Evolutionary conservation across 2,329 filamentous ascomycete species (phyloP), one percentile per base, ranked within the genome.

Genomic region (Sarocladium oryzae): DNA sequence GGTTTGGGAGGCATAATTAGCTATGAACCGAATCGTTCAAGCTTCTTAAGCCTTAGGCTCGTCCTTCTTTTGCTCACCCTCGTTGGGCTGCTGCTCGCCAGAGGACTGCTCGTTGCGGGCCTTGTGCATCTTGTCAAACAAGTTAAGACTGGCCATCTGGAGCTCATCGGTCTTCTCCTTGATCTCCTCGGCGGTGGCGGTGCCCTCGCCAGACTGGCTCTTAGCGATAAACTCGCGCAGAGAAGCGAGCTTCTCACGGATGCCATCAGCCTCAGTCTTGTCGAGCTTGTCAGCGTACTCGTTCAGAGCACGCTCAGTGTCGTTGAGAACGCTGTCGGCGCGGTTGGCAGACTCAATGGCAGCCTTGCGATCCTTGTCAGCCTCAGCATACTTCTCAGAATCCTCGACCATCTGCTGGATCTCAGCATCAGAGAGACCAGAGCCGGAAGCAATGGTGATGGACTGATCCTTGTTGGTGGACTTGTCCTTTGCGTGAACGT

Each of bases 61-160:
- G 58, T 77, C 79, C 82, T 90, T 90, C 79, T n/a, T n/a, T n/a
- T 88, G 88, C 76, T 90, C 84, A 59, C 78, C 84, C 76, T 90
- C 84, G 59, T 78, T 83, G 63, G 72, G 70, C 72, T 73, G 66
- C 46, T 49, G 46, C 63, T 74, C 61, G 68, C 63, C 70, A 60
- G 62, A 72, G 62, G 66, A 58, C 64, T 79, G 72, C 66, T 81
- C 87, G 61, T 74, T 70, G 63, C 89, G 86, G 61, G 92, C 89
- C 81, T 95, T 95, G 88, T 99, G 92, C 89, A 99, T 96, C 87
- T 97, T 96, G 79, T 97, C 93, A 72, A 99, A 97, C 66, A 97
- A 85, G 76, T 88, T 95, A 75, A 99, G 79, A 73, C 87, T 92
- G 61, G 92, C 89, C 70, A 87, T 88, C 78, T 97, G 93, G 67